Conservation (phyloP, 2,329 filamentous ascomycete species). For the Chaetomium strumarium region DNA sequence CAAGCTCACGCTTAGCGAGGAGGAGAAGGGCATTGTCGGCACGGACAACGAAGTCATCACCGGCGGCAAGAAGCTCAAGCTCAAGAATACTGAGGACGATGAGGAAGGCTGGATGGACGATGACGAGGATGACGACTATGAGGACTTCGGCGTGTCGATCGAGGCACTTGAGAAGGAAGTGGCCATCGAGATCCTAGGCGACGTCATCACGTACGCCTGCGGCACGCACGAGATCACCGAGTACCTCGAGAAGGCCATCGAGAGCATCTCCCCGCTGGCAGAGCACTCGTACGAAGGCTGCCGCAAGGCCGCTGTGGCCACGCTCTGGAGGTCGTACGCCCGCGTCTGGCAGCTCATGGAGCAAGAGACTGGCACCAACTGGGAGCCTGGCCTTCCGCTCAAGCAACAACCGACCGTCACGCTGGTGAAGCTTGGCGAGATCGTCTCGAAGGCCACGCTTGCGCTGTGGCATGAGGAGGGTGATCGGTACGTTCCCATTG, state of each 20-base stretch:
- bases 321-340: slow-evolving; percentile 88
- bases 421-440: slow-evolving; percentile 76
- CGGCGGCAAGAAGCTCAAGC: slow-evolving; percentile 79
- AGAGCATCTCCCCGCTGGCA: slow-evolving; percentile 70
- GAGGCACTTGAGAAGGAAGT: slow-evolving; percentile 96
- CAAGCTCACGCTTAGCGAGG: slow-evolving; percentile 68
- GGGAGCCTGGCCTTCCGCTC: slow-evolving; percentile 80
- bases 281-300: slow-evolving; percentile 92
- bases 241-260: slow-evolving; percentile 84
- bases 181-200: slow-evolving; percentile 87
- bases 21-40: slow-evolving; percentile 67
- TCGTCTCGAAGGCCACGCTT: slow-evolving; percentile 78
- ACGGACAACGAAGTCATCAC: slow-evolving; percentile 62
- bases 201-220: slow-evolving; percentile 83
- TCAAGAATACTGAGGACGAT: slow-evolving; percentile 54
- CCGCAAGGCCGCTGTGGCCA: slow-evolving; percentile 84
- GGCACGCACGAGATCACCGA: slow-evolving; percentile 65
- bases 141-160: slow-evolving; percentile 82
- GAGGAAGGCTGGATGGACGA: slow-evolving; percentile 54
- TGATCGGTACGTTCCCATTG: slow-evolving; percentile 69
- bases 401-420: slow-evolving; percentile 73
- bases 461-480: slow-evolving; percentile 83
- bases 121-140: slow-evolving; percentile 64
- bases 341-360: slow-evolving; percentile 86
- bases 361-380: slow-evolving; percentile 71